These are phyloP conservation scores for Emydomyces testavorans DNA, from an alignment of 2,329 filamentous ascomycete species.

Conservation along the genomic window DNA sequence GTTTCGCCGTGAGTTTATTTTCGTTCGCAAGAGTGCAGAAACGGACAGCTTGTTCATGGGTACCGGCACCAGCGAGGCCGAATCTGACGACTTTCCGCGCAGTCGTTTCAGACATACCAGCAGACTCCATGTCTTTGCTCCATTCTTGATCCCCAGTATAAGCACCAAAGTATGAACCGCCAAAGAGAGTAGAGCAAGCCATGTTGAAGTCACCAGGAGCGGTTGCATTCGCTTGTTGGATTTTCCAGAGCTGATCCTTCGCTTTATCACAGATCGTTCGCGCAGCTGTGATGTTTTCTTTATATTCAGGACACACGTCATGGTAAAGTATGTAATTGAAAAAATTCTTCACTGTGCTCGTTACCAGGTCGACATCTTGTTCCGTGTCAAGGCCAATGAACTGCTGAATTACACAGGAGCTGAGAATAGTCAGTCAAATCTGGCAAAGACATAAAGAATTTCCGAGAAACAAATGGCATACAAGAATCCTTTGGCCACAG, in stretches of 20 bases:
- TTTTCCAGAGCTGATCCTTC: constrained; percentile 52
- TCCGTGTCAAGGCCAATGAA: constrained; percentile 46
- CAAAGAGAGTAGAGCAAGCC: constrained; percentile 60
- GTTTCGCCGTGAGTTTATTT: constrained; percentile 31
- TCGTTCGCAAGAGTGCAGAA: constrained; percentile 30
- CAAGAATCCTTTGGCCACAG: constrained; percentile 67
- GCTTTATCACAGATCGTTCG: constrained; percentile 55
- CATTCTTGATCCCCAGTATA: constrained; percentile 36
- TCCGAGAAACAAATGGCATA: constrained; percentile 34
- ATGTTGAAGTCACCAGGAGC: constrained; percentile 72
- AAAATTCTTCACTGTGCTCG: constrained; percentile 68
- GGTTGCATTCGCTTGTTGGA: constrained; percentile 39
- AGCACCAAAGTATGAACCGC: constrained; percentile 39
- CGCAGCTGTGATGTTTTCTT: constrained; percentile 54
- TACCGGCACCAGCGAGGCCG: constrained; percentile 40
- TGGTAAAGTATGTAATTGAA: constrained; percentile 78
- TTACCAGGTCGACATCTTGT: constrained; percentile 46
- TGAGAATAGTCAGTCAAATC: constrained; percentile 19
- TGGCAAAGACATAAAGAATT: background rate
- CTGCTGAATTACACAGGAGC: constrained; percentile 46
- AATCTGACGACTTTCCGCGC: constrained; percentile 42
- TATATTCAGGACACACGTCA: constrained; percentile 73
- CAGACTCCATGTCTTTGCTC: constrained; percentile 23
- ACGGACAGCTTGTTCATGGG: constrained; percentile 27
- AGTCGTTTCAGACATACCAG: constrained; percentile 36